Percentiles rank a stretch among this genome's conserved stretches.
phyloP scores from a whole-genome alignment of 2,329 filamentous ascomycete species.

The Fusarium sp. region DNA sequence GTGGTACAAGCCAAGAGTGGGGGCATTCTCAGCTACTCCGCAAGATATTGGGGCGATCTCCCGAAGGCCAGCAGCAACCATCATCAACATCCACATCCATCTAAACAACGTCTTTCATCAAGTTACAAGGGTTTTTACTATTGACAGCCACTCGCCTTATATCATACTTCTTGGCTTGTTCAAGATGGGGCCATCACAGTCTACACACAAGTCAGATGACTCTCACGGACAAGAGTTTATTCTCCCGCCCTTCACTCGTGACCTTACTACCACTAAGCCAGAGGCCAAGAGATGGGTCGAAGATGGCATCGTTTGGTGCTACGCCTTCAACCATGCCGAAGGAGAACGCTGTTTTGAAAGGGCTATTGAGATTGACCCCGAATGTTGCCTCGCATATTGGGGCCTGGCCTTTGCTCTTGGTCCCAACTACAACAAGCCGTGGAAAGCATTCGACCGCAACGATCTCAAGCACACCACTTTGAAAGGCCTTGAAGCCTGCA shows the following conservation, averaged over 20 bases:
- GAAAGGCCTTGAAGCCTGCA: slow-evolving; percentile 15
- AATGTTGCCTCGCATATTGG: slow-evolving; percentile 72
- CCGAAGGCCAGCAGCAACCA: not conserved
- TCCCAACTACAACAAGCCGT: slow-evolving; percentile 79
- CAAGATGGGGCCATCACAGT: slow-evolving; percentile 26
- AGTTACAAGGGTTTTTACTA: not conserved
- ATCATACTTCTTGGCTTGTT: not conserved
- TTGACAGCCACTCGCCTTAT: not conserved
- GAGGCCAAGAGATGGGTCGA: slow-evolving; percentile 72
- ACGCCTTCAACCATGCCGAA: slow-evolving; percentile 78
- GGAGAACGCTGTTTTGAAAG: slow-evolving; percentile 68
- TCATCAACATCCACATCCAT: not conserved
- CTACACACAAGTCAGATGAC: slow-evolving; percentile 3
- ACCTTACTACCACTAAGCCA: slow-evolving; percentile 61
- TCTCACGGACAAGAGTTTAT: slow-evolving; percentile 29
- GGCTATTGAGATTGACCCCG: slow-evolving; percentile 62
- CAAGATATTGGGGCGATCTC: slow-evolving; percentile 31
- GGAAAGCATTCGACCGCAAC: slow-evolving; percentile 54
- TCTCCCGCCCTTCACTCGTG: slow-evolving; percentile 49
- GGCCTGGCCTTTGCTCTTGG: slow-evolving; percentile 74
- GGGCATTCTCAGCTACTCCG: slow-evolving; percentile 29
- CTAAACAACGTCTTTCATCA: not conserved
- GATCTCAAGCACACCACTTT: slow-evolving; percentile 37
- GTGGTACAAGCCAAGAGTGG: slow-evolving; percentile 29
- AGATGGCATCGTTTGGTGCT: slow-evolving; percentile 74